Evolutionary conservation across 1,284 basidiomycete genomes (phyloP), one percentile per base, ranked within the genome.

Genomic region (Agroathelia rolfsii): DNA sequence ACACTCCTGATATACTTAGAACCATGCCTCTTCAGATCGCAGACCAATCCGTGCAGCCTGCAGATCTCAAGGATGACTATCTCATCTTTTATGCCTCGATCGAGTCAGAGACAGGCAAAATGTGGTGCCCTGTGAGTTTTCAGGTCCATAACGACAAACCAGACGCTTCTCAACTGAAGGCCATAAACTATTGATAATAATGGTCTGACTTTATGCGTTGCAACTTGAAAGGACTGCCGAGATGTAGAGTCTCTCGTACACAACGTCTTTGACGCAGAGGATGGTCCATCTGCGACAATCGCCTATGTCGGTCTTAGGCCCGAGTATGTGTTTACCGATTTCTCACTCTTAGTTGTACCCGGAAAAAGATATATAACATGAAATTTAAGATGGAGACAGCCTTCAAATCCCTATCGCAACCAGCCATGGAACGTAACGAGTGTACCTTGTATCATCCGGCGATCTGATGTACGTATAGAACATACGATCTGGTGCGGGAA

Each of bases 361-460:
- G 29, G 23, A 15, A 31, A 13, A 25, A 38, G 22, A 15, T 31
- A 30, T 28, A 12, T 32, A 30, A 3, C 25, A 9, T 19, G 30
- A 12, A 17, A 35, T 20, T 38, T n/a, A n/a, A 86, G 83, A 47
- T 87, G 84, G 83, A 82, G 72, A 51, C 51, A 61, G 2, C 55
- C 66, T 5, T 56, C 65, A 13, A 84, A 85, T 45, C 46, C 63
- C 3, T 83, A 75, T 47, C 73, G 84, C 37, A 61, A 61, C 28
- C 65, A 65, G 11, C 74, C 73, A 17, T 88, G 79, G 76, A 67
- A 71, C 6, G 53, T 90, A 31, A 51, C 55, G 18, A 60, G 58
- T 19, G 62, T 90, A 14, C 87, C 87, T 10, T 88, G 86, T 7
- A 74, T 90, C 39, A 59, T 89, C 36, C 69, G 69, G 43, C 37